Conservation (phyloP, 2,329 filamentous ascomycete genomes). For the Fusarium agapanthi region DNA sequence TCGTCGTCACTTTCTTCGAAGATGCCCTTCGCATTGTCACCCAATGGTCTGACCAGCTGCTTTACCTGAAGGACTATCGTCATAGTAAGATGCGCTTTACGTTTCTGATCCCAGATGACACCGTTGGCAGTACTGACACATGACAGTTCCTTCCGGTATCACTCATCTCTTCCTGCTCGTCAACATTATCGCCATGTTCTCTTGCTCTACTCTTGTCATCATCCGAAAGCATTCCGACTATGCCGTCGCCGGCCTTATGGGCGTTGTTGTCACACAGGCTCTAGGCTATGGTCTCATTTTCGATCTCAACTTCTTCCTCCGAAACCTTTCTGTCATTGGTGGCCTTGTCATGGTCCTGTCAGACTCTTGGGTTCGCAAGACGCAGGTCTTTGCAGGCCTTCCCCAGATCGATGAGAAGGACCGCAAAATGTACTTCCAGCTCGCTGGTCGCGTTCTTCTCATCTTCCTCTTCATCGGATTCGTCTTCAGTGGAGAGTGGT, state of each 20-base stretch:
- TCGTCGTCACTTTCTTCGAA: constrained; percentile 98
- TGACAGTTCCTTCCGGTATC: constrained; percentile 81
- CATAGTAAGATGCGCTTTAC: constrained; percentile 73
- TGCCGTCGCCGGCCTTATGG: constrained; percentile 89
- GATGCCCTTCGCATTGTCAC: constrained; percentile 96
- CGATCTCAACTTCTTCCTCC: constrained; percentile 99
- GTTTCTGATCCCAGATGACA: background rate
- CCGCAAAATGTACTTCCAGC: constrained; percentile 99
- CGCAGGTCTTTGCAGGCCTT: constrained; percentile 93
- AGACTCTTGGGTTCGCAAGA: constrained; percentile 98
- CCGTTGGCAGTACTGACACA: constrained; percentile 28
- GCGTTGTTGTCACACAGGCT: constrained; percentile 90
- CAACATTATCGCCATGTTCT: constrained; percentile 89
- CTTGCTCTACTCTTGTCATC: constrained; percentile 87
- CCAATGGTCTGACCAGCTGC: constrained; percentile 95
- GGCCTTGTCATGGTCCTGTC: constrained; percentile 97
- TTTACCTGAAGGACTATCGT: constrained; percentile 91
- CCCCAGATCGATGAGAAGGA: constrained; percentile 98
- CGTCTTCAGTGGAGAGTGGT: constrained; percentile 94
- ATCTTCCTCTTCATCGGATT: constrained; percentile 99
- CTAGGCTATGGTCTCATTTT: constrained; percentile 98
- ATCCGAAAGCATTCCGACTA: constrained; percentile 91
- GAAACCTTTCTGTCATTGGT: constrained; percentile 96
- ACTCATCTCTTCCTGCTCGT: constrained; percentile 92
- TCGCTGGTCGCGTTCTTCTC: constrained; percentile 91